Conservation (phyloP, 1,284 basidiomycete species). For the Phylloboletellus chloephorus region DNA sequence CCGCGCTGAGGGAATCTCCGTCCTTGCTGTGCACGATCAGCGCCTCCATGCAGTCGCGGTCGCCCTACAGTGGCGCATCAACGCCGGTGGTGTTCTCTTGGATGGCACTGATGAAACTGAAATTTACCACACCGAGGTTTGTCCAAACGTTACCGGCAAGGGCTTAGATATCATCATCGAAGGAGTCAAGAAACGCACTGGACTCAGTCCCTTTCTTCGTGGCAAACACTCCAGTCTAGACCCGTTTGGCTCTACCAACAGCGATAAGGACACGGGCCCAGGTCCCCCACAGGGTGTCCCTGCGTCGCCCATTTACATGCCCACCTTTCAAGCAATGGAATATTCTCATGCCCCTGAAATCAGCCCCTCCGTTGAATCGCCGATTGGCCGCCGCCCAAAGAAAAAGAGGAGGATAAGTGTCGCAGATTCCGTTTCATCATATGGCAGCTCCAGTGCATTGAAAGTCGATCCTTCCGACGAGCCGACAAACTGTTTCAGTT, state of each 20-base stretch:
- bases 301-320: constrained; percentile 38
- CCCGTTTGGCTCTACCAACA: constrained; percentile 40
- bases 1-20: constrained; percentile 43
- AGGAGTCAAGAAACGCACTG: constrained; percentile 45
- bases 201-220: constrained; percentile 43
- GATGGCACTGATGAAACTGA: constrained; percentile 23
- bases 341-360: constrained; percentile 36
- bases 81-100: constrained; percentile 32
- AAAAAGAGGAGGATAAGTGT: constrained; percentile 36
- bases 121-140: constrained; percentile 24
- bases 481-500: constrained; percentile 13
- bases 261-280: constrained; percentile 33
- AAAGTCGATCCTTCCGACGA: constrained; percentile 27
- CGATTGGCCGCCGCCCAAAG: constrained; percentile 26
- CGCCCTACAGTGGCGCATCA: constrained; percentile 39
- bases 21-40: constrained; percentile 38
- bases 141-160: constrained; percentile 40
- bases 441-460: constrained; percentile 26
- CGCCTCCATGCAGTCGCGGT: constrained; percentile 37
- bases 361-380: constrained; percentile 28
- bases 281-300: constrained; percentile 26
- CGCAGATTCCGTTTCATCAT: constrained; percentile 32
- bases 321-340: constrained; percentile 45
- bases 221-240: constrained; percentile 49
- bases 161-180: constrained; percentile 46